Conservation (phyloP, 208 protist genomes). For the Angomonas deanei region DNA sequence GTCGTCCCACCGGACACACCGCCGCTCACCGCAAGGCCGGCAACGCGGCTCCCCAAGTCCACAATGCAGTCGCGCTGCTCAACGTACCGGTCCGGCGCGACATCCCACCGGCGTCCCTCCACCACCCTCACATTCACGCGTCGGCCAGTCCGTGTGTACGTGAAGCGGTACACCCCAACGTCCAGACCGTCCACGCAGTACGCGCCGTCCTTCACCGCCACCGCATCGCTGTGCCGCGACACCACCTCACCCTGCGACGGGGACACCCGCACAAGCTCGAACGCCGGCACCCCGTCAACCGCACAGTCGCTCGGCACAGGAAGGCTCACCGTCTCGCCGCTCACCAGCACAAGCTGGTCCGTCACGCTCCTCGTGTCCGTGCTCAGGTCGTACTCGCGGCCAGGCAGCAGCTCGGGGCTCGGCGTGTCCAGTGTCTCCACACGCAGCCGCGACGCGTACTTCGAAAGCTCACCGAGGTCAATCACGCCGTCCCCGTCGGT, state of each 20-base stretch:
- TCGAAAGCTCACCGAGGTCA: not conserved
- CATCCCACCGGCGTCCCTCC: slow-evolving; percentile 7
- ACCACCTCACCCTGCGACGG: not conserved
- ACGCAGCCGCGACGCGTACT: not conserved
- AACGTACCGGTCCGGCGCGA: slow-evolving; percentile 7
- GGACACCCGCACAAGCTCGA: not conserved
- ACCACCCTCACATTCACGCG: not conserved
- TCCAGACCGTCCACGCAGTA: not conserved
- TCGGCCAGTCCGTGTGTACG: not conserved
- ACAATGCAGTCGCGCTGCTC: not conserved
- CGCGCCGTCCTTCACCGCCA: not conserved
- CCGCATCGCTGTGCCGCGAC: not conserved
- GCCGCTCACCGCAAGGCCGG: not conserved
- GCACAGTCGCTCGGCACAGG: not conserved
- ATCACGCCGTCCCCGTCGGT: slow-evolving; percentile 8
- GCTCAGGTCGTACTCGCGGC: not conserved
- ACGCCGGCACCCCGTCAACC: not conserved
- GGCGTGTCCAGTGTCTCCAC: slow-evolving; percentile 9
- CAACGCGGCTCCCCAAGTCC: not conserved
- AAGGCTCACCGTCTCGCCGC: slow-evolving; percentile 10
- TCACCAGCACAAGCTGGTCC: not conserved
- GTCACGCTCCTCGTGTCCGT: not conserved
- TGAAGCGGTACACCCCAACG: slow-evolving; percentile 4
- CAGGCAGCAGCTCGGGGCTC: not conserved
- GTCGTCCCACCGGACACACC: not conserved